phyloP scores from a whole-genome alignment of 257 asterid genomes.

The Lithospermum erythrorhizon region DNA sequence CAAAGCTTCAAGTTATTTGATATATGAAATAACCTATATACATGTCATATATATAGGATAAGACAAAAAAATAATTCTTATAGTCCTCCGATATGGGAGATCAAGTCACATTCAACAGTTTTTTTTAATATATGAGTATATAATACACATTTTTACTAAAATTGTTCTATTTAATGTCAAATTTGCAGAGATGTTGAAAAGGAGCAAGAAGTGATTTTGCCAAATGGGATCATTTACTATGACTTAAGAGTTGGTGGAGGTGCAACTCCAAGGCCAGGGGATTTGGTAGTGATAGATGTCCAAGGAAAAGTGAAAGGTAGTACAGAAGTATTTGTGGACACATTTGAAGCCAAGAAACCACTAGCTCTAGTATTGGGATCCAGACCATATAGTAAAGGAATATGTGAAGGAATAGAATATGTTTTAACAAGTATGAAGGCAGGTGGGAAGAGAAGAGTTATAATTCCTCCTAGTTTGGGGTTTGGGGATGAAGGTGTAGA shows the following conservation, averaged over 20 bases:
- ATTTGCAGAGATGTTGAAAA: conserved; percentile 62
- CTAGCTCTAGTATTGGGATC: conserved; percentile 78
- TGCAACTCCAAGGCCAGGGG: conserved; percentile 48
- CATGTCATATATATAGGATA: no score
- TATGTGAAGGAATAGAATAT: conserved; percentile 73
- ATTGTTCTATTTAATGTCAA: no score
- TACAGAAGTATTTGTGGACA: conserved; percentile 57
- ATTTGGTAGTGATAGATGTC: conserved; percentile 69
- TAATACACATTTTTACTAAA: no score
- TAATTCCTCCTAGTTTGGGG: conserved; percentile 54
- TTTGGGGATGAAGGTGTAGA: conserved; percentile 87
- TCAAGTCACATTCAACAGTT: no score
- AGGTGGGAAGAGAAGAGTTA: conserved; percentile 67
- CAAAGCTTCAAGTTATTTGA: no score
- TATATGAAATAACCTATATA: no score
- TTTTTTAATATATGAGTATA: no score
- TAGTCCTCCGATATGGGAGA: no score
- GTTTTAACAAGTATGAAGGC: conserved; percentile 56
- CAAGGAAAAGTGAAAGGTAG: conserved; percentile 52
- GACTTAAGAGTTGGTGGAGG: conserved; percentile 73
- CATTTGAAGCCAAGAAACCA: conserved; percentile 40
- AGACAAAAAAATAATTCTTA: no score
- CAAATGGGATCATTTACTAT: conserved; percentile 75
- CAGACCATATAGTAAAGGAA: conserved; percentile 68
- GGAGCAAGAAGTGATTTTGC: conserved; percentile 65